Evolutionary conservation across 495 filamentous ascomycete genomes (phyloP).

Genomic region (Bryoglossum gracile): DNA sequence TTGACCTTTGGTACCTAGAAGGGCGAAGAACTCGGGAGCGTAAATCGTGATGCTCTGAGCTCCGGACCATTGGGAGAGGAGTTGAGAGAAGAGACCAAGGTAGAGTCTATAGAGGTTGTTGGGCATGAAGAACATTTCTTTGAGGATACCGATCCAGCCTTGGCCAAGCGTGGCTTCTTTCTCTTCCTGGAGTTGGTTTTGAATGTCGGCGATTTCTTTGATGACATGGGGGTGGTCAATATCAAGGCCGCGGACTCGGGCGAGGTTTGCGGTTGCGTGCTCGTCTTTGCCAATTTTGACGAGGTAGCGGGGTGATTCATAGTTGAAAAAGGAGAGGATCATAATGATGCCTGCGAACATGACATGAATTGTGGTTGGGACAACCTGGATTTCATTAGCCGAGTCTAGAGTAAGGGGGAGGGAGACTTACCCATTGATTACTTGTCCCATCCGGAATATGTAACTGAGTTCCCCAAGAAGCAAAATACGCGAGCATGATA

Average conservation of each 20-base stretch:
- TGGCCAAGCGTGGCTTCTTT: conserved; percentile 50
- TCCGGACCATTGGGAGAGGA: conserved; percentile 64
- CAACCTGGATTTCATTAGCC: conserved; percentile 27
- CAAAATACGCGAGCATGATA: conserved; percentile 43
- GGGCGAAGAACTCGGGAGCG: conserved; percentile 55
- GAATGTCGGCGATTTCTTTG: conserved; percentile 44
- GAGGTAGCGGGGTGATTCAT: conserved; percentile 50
- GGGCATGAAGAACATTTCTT: conserved; percentile 52
- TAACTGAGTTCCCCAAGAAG: conserved; percentile 8
- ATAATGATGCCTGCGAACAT: conserved; percentile 65
- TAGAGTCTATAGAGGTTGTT: conserved; percentile 55
- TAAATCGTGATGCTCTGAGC: conserved; percentile 61
- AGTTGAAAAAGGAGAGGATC: conserved; percentile 49
- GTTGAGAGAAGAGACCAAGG: conserved; percentile 29
- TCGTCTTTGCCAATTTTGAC: conserved; percentile 33
- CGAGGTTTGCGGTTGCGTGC: conserved; percentile 38
- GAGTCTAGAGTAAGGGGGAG: background rate
- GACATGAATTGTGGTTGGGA: conserved; percentile 65
- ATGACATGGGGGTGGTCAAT: conserved; percentile 41
- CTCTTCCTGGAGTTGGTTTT: conserved; percentile 40
- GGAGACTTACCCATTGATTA: conserved; percentile 28
- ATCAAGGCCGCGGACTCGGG: conserved; percentile 42
- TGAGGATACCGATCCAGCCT: conserved; percentile 46
- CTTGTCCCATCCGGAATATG: conserved; percentile 1
- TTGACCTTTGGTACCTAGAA: conserved; percentile 54